These are phyloP conservation scores for Aureobasidium sp. DNA, from an alignment of 2,329 filamentous ascomycete species.

Conservation along the genomic window DNA sequence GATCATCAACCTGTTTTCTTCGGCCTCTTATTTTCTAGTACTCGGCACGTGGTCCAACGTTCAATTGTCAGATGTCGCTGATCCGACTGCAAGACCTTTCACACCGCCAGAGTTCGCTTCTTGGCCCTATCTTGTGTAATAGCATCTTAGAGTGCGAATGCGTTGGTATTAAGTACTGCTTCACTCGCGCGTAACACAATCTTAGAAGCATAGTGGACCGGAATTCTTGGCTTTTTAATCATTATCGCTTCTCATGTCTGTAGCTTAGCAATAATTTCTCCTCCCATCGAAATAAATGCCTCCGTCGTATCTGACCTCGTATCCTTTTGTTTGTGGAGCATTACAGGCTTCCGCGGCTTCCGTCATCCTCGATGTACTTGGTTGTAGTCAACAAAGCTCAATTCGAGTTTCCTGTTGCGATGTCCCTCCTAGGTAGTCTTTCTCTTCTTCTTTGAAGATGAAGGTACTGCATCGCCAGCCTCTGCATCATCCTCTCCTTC, in stretches of 20 bases:
- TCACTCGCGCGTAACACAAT: not conserved
- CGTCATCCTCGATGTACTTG: not conserved
- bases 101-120: not conserved
- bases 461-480: not conserved
- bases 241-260: not conserved
- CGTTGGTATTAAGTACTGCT: not conserved
- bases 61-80: not conserved
- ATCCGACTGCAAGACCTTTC: not conserved
- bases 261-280: not conserved
- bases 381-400: not conserved
- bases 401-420: not conserved
- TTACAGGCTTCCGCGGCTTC: not conserved
- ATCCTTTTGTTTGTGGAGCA: not conserved
- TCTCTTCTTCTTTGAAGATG: slow-evolving; percentile 11
- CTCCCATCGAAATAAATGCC: not conserved
- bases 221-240: not conserved
- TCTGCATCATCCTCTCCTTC: slow-evolving; percentile 10
- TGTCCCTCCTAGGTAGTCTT: not conserved
- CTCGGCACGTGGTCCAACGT: not conserved
- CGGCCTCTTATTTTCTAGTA: not conserved
- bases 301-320: not conserved
- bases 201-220: not conserved
- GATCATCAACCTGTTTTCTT: not conserved
- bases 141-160: not conserved
- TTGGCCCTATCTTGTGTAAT: not conserved